A percentile compares a stretch with the other conserved stretches of the same genome.
Evolutionary conservation across 2,329 filamentous ascomycete genomes (phyloP).

Genomic region (Hymenoscyphus occultus): DNA sequence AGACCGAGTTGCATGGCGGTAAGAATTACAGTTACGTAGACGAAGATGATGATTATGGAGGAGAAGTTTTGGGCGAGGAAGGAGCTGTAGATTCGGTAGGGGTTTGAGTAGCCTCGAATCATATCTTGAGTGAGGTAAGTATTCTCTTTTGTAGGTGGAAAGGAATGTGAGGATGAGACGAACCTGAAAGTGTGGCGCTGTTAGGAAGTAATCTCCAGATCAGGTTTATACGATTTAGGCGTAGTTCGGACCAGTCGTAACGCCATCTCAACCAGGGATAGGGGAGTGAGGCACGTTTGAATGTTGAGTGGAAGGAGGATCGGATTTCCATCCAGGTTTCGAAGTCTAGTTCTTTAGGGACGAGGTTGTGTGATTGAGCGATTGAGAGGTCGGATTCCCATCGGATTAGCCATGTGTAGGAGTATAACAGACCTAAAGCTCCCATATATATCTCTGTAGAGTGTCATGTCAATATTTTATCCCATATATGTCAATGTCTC

Average conservation of each 20-base stretch:
- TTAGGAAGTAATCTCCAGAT: slow-evolving; percentile 18
- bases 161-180: neutral
- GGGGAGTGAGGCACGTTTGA: slow-evolving; percentile 16
- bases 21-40: slow-evolving; percentile 45
- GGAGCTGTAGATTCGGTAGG: slow-evolving; percentile 36
- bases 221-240: slow-evolving; percentile 35
- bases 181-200: neutral
- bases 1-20: slow-evolving; percentile 51
- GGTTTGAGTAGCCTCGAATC: slow-evolving; percentile 17
- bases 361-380: slow-evolving; percentile 32
- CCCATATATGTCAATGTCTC: neutral
- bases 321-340: slow-evolving; percentile 31
- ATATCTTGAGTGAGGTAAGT: neutral
- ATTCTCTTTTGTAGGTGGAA: neutral
- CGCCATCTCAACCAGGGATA: slow-evolving; percentile 29
- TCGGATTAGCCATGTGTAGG: slow-evolving; percentile 36
- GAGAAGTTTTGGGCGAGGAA: slow-evolving; percentile 45
- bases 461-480: neutral
- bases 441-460: slow-evolving; percentile 8
- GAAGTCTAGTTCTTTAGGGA: slow-evolving; percentile 27
- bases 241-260: slow-evolving; percentile 38
- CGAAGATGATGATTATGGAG: slow-evolving; percentile 40
- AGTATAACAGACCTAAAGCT: slow-evolving; percentile 37
- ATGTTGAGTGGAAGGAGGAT: slow-evolving; percentile 13
- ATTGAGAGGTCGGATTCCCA: slow-evolving; percentile 39